A percentile compares a stretch with the other conserved stretches of the same genome.
Conservation (phyloP, 1,139 yeast genomes). For the Candida glucosophila region DNA sequence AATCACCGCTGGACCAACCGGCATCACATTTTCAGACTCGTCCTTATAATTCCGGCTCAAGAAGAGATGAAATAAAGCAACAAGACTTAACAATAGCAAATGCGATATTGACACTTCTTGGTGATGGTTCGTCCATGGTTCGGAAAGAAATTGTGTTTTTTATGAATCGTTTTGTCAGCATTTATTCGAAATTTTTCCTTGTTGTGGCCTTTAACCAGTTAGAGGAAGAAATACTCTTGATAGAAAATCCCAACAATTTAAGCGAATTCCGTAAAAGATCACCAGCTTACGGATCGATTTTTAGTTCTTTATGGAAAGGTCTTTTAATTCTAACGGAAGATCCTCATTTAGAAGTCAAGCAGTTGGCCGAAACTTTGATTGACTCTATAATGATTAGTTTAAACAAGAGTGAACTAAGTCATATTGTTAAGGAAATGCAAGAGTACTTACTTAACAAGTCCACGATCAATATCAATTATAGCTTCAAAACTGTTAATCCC, state of each 20-base stretch:
- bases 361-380: slow-evolving; percentile 64
- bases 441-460: slow-evolving; percentile 49
- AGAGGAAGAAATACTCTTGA: slow-evolving; percentile 67
- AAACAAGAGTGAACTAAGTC: slow-evolving; percentile 59
- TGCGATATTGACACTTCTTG: slow-evolving; percentile 40
- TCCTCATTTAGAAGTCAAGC: slow-evolving; percentile 78
- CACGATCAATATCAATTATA: slow-evolving; percentile 32
- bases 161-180: slow-evolving; percentile 63
- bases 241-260: slow-evolving; percentile 51
- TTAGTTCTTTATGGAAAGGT: slow-evolving; percentile 82
- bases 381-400: slow-evolving; percentile 65
- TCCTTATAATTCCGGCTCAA: slow-evolving; percentile 8
- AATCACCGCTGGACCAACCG: slow-evolving; percentile 8
- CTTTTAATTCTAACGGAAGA: slow-evolving; percentile 76
- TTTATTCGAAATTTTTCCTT: slow-evolving; percentile 65
- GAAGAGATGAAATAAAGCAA: slow-evolving; percentile 41
- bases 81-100: slow-evolving; percentile 48
- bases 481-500: slow-evolving; percentile 28
- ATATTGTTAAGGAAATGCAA: slow-evolving; percentile 57
- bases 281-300: slow-evolving; percentile 82
- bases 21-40: slow-evolving; percentile 8
- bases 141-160: slow-evolving; percentile 78
- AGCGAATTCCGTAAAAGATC: slow-evolving; percentile 54
- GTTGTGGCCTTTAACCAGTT: slow-evolving; percentile 84
- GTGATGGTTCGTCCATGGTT: slow-evolving; percentile 87